Conservation (phyloP, 352 stramenopile genomes). For the Phytophthora podocarpi region DNA sequence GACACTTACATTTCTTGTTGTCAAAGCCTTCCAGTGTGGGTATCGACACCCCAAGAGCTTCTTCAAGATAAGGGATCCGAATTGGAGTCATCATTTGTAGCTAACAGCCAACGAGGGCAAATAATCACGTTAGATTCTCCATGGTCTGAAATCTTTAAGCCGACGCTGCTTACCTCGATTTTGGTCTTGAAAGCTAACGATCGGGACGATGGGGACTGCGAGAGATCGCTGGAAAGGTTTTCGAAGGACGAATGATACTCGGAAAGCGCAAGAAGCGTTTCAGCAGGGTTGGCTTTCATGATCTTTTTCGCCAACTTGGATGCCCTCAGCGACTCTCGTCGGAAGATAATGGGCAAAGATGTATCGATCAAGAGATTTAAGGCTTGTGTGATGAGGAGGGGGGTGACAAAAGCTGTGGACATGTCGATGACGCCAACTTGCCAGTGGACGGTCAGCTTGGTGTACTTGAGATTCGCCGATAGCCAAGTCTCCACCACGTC, state of each 20-base stretch:
- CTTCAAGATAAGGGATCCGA: slow-evolving; percentile 87
- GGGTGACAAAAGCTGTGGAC: slow-evolving; percentile 86
- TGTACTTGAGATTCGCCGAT: slow-evolving; percentile 78
- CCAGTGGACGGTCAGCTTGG: slow-evolving; percentile 83
- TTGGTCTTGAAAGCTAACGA: slow-evolving; percentile 76
- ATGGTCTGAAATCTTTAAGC: background rate
- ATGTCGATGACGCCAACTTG: slow-evolving; percentile 88
- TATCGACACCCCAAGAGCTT: slow-evolving; percentile 75
- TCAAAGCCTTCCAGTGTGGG: slow-evolving; percentile 81
- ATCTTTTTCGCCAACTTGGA: slow-evolving; percentile 83
- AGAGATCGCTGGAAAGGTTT: slow-evolving; percentile 46
- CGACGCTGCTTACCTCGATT: slow-evolving; percentile 63
- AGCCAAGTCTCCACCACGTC: slow-evolving; percentile 83
- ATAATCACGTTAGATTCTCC: background rate
- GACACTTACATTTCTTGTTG: slow-evolving; percentile 72
- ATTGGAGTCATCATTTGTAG: slow-evolving; percentile 90
- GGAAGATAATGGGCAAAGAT: slow-evolving; percentile 68
- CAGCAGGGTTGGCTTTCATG: slow-evolving; percentile 81
- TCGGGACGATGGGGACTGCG: slow-evolving; percentile 25
- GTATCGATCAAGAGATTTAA: slow-evolving; percentile 88
- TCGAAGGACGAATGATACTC: slow-evolving; percentile 87
- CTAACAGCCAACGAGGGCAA: slow-evolving; percentile 36
- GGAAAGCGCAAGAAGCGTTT: slow-evolving; percentile 79
- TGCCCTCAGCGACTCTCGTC: slow-evolving; percentile 62
- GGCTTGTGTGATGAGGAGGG: slow-evolving; percentile 83